Evolutionary conservation across 768 basidiomycete genomes (phyloP).

Genomic region (Trametes cubensis): DNA sequence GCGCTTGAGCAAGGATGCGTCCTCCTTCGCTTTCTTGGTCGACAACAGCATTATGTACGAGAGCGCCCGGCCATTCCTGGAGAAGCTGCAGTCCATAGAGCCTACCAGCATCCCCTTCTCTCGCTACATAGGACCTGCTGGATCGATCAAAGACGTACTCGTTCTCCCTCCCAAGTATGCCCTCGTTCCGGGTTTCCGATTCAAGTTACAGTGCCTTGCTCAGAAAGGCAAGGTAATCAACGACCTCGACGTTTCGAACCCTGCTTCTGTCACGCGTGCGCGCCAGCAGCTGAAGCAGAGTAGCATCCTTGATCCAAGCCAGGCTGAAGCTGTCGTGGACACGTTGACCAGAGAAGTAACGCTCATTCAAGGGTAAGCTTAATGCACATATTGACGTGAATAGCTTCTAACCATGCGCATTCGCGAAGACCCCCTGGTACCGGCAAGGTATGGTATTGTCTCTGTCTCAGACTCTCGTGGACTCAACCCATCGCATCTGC

Average conservation of each 20-base stretch:
- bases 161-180: constrained; percentile 61
- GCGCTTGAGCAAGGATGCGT: constrained; percentile 27
- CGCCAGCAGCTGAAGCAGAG: constrained; percentile 44
- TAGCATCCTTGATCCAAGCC: constrained; percentile 69
- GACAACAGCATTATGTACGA: constrained; percentile 72
- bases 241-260: constrained; percentile 45
- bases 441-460: constrained; percentile 55
- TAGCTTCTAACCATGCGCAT: not conserved
- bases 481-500: not conserved
- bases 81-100: constrained; percentile 54
- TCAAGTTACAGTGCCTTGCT: constrained; percentile 56
- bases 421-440: constrained; percentile 72
- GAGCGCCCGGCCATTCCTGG: constrained; percentile 67
- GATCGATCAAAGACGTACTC: constrained; percentile 36
- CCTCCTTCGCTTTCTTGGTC: constrained; percentile 44
- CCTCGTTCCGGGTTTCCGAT: constrained; percentile 54
- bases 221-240: constrained; percentile 44
- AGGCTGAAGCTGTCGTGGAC: constrained; percentile 69
- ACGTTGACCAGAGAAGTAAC: constrained; percentile 60
- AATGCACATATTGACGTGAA: not conserved
- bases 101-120: constrained; percentile 61
- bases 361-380: constrained; percentile 69
- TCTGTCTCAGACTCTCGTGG: not conserved
- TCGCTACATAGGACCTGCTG: constrained; percentile 46
- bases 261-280: constrained; percentile 42